Percentiles rank a stretch among this genome's conserved stretches.
Evolutionary conservation across 768 basidiomycete genomes (phyloP).

Genomic region (Kwoniella shandongensis): DNA sequence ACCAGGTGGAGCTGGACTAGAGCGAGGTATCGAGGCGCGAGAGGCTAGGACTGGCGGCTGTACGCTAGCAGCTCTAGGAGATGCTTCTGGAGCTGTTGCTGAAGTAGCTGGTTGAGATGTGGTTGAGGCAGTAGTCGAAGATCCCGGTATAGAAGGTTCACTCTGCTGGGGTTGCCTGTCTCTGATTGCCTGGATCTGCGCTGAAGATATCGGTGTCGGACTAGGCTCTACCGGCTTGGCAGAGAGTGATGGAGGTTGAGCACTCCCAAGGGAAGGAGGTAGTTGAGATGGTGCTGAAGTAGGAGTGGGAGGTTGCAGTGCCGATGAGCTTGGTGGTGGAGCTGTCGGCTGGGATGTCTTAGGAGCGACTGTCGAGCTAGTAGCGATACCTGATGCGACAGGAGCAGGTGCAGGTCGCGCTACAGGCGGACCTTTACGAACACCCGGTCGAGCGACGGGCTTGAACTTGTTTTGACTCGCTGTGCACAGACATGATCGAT

Average conservation of each 20-base stretch:
- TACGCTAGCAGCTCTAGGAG: not conserved
- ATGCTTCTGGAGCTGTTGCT: not conserved
- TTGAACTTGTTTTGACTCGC: conserved; percentile 27
- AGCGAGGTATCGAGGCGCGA: not conserved
- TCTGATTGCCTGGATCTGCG: conserved; percentile 10
- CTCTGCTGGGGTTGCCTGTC: not conserved
- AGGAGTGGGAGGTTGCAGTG: not conserved
- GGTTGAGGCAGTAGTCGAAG: not conserved
- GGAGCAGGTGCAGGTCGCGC: conserved; percentile 1
- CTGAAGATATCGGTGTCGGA: conserved; percentile 11
- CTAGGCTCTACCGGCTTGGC: not conserved
- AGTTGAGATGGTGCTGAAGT: not conserved
- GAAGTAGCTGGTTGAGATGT: not conserved
- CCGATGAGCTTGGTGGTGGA: not conserved
- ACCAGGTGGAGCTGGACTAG: not conserved
- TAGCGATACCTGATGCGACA: too few species aligned
- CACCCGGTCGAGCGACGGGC: conserved; percentile 12
- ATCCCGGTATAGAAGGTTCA: not conserved
- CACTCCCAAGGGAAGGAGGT: not conserved
- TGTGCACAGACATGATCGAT: not conserved
- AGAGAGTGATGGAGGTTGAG: not conserved
- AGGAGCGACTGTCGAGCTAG: not conserved
- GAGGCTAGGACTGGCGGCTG: not conserved
- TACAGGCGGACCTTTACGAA: conserved; percentile 10
- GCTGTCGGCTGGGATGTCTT: conserved; percentile 7